These are phyloP conservation scores for Camelina neglecta DNA, from an alignment of 345 rosid genomes.

Conservation along the genomic window DNA sequence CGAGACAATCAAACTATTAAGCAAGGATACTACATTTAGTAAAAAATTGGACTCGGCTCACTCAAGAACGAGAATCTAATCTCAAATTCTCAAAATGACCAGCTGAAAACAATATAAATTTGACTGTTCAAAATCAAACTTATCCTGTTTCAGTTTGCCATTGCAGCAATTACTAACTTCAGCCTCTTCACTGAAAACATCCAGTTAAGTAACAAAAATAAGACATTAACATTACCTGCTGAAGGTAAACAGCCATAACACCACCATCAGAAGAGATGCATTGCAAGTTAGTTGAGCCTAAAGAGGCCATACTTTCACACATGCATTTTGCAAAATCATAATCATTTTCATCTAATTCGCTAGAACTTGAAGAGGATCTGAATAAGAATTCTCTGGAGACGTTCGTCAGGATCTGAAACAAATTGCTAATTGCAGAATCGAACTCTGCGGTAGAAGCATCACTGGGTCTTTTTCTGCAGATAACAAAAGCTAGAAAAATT, in stretches of 20 bases:
- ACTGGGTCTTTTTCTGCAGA: slow-evolving; percentile 71
- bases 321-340: slow-evolving; percentile 69
- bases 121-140: too few species aligned
- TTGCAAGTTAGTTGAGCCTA: slow-evolving; percentile 76
- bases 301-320: slow-evolving; percentile 82
- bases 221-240: slow-evolving; percentile 55
- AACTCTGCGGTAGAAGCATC: slow-evolving; percentile 71
- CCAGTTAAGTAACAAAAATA: background rate
- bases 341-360: slow-evolving; percentile 63
- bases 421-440: slow-evolving; percentile 68
- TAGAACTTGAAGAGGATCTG: slow-evolving; percentile 58
- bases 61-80: background rate
- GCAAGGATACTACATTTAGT: background rate
- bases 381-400: slow-evolving; percentile 64
- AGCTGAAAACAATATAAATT: too few species aligned
- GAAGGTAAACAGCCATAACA: slow-evolving; percentile 57
- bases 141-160: background rate
- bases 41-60: background rate
- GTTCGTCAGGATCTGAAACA: slow-evolving; percentile 72
- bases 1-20: background rate
- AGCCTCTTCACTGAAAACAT: too few species aligned
- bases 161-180: background rate
- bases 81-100: background rate
- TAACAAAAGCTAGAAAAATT: background rate
- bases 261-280: slow-evolving; percentile 58